A percentile compares a stretch with the other conserved stretches of the same genome.
Evolutionary conservation across 768 basidiomycete species (phyloP).

Genomic region (Phanerodontia chrysosporium): DNA sequence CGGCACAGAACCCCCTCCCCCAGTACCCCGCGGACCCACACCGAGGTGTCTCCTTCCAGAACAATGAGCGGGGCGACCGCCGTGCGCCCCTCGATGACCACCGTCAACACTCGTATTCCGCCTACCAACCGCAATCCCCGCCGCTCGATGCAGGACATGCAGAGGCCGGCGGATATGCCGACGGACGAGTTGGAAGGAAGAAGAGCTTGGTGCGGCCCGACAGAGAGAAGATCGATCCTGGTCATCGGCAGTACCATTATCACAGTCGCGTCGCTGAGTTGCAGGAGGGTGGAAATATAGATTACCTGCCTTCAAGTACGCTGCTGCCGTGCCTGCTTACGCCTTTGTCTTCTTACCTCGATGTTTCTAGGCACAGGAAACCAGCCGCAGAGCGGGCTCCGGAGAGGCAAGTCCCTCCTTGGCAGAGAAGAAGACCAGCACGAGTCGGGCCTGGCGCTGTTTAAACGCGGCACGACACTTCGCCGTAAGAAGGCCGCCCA

Average conservation of each 20-base stretch:
- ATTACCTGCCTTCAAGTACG: constrained; percentile 80
- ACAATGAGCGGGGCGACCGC: constrained; percentile 66
- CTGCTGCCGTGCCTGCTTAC: constrained; percentile 20
- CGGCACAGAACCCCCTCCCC: constrained; percentile 15
- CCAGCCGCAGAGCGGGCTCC: constrained; percentile 58
- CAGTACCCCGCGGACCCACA: constrained; percentile 16
- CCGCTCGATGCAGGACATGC: constrained; percentile 31
- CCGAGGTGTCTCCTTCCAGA: constrained; percentile 64
- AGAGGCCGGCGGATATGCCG: constrained; percentile 43
- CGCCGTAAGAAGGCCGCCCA: constrained; percentile 57
- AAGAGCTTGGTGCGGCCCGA: constrained; percentile 92
- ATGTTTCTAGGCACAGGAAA: constrained; percentile 67
- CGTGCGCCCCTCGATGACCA: constrained; percentile 51
- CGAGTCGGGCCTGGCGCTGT: constrained; percentile 89
- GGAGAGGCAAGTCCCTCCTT: constrained; percentile 86
- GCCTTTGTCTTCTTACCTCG: constrained; percentile 4
- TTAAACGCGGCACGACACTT: constrained; percentile 80
- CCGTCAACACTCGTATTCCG: constrained; percentile 41
- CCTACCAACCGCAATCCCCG: constrained; percentile 42
- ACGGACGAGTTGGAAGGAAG: constrained; percentile 65
- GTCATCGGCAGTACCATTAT: constrained; percentile 93
- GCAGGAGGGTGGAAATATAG: constrained; percentile 65
- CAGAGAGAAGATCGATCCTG: constrained; percentile 93
- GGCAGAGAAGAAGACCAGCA: constrained; percentile 87
- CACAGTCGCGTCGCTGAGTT: constrained; percentile 79